Evolutionary conservation across 2,329 filamentous ascomycete genomes (phyloP).

Genomic region (Cyphellophora attinorum): DNA sequence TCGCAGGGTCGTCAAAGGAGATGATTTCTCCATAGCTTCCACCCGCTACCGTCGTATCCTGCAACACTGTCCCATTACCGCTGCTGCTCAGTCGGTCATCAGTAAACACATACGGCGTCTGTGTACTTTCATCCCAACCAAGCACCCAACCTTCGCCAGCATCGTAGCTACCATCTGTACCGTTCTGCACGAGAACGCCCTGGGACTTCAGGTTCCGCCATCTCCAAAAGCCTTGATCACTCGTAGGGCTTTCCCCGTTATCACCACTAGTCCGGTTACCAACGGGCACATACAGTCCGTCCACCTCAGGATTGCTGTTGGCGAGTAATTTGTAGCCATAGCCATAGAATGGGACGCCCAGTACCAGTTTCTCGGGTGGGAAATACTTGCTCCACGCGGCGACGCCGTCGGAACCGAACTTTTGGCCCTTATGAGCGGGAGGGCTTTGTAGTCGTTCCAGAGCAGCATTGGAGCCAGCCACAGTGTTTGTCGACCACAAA

Average conservation of each 20-base stretch:
- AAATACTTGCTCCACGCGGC: constrained; percentile 2
- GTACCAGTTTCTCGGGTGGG: constrained; percentile 1
- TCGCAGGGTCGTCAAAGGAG: too few relatives aligned
- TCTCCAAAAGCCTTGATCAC: constrained; percentile 2
- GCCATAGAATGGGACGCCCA: constrained; percentile 4
- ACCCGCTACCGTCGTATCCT: too few relatives aligned
- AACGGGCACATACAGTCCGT: constrained; percentile 1
- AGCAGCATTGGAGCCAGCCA: constrained; percentile 3
- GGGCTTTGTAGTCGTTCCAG: background rate
- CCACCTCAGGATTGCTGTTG: background rate
- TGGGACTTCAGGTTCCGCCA: too few relatives aligned
- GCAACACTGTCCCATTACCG: too few relatives aligned
- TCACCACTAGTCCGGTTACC: background rate
- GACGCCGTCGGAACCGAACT: constrained; percentile 3
- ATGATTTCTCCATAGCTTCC: too few relatives aligned
- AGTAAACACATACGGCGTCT: too few relatives aligned
- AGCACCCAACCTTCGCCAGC: too few relatives aligned
- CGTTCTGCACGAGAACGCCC: too few relatives aligned
- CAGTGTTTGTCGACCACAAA: constrained; percentile 1
- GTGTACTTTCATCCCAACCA: too few relatives aligned
- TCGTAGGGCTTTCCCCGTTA: constrained; percentile 1
- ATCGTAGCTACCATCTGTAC: too few relatives aligned
- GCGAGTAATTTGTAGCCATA: constrained; percentile 1
- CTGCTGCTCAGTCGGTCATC: too few relatives aligned
- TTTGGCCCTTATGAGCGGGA: background rate